Evolutionary conservation across 1,139 yeast genomes (phyloP).

Genomic region (Blastobotrys elegans): DNA sequence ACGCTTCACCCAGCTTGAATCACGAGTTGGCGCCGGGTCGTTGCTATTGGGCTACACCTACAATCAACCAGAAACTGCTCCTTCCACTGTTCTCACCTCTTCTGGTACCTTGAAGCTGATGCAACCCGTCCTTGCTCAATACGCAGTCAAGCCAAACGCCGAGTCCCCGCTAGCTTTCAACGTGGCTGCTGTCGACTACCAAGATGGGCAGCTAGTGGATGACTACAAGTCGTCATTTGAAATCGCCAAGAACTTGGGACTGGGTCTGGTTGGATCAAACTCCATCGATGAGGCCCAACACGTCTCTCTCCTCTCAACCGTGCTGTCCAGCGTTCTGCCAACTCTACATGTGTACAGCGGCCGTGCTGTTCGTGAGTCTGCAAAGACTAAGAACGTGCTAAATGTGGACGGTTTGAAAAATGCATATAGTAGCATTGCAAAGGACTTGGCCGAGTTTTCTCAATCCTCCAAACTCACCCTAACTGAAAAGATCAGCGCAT

Average conservation of each 20-base stretch:
- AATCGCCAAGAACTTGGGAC: slow-evolving; percentile 59
- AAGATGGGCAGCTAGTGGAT: slow-evolving; percentile 52
- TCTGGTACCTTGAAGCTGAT: slow-evolving; percentile 63
- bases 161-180: slow-evolving; percentile 51
- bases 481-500: slow-evolving; percentile 9
- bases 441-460: slow-evolving; percentile 20
- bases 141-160: slow-evolving; percentile 31
- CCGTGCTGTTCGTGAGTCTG: slow-evolving; percentile 51
- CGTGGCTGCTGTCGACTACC: slow-evolving; percentile 71
- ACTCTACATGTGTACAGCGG: slow-evolving; percentile 79
- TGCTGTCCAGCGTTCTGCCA: slow-evolving; percentile 57
- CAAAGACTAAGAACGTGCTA: slow-evolving; percentile 45
- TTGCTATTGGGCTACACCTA: slow-evolving; percentile 69
- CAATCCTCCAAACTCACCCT: slow-evolving; percentile 12
- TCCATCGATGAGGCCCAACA: slow-evolving; percentile 47
- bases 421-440: slow-evolving; percentile 38
- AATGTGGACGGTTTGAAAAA: slow-evolving; percentile 44
- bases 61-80: slow-evolving; percentile 25
- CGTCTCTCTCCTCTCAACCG: slow-evolving; percentile 60
- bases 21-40: slow-evolving; percentile 81
- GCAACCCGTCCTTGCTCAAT: slow-evolving; percentile 49
- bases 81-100: slow-evolving; percentile 52
- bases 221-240: slow-evolving; percentile 64
- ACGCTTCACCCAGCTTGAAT: slow-evolving; percentile 55
- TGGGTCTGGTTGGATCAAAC: slow-evolving; percentile 70